These are phyloP conservation scores for Kwoniella sp. DNA, from an alignment of 768 basidiomycete species.

Conservation along the genomic window DNA sequence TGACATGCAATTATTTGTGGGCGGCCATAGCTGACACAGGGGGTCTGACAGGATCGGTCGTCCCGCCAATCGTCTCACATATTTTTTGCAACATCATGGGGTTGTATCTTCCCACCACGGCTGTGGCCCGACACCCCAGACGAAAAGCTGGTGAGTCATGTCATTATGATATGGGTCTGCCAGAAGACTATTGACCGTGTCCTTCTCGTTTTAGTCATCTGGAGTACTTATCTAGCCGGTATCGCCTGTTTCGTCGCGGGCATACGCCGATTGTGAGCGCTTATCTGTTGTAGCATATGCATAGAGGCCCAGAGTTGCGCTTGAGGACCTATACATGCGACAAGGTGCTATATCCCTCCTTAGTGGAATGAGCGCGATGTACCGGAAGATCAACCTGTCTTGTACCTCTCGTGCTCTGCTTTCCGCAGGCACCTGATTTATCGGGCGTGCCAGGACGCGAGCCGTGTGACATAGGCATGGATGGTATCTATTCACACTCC, in stretches of 20 bases:
- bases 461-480: too few species aligned
- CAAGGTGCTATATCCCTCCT: too few species aligned
- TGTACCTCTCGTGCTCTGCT: too few species aligned
- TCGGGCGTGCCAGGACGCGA: too few species aligned
- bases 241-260: conserved; percentile 59
- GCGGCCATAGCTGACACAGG: background rate
- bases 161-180: background rate
- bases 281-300: too few species aligned
- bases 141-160: conserved; percentile 56
- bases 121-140: conserved; percentile 58
- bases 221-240: conserved; percentile 59
- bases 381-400: too few species aligned
- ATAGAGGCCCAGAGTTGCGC: too few species aligned
- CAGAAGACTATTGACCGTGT: background rate
- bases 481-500: background rate
- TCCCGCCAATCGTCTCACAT: conserved; percentile 74
- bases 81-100: conserved; percentile 95
- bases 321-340: too few species aligned
- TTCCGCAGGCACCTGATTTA: too few species aligned
- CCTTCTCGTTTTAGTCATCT: conserved; percentile 54
- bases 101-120: conserved; percentile 63
- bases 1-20: background rate
- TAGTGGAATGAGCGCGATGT: too few species aligned
- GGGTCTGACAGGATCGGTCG: conserved; percentile 56
- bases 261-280: too few species aligned